A percentile compares a stretch with the other conserved stretches of the same genome.
phyloP scores from a whole-genome alignment of 192 early-diverging fungal species.

The Podila minutissima region DNA sequence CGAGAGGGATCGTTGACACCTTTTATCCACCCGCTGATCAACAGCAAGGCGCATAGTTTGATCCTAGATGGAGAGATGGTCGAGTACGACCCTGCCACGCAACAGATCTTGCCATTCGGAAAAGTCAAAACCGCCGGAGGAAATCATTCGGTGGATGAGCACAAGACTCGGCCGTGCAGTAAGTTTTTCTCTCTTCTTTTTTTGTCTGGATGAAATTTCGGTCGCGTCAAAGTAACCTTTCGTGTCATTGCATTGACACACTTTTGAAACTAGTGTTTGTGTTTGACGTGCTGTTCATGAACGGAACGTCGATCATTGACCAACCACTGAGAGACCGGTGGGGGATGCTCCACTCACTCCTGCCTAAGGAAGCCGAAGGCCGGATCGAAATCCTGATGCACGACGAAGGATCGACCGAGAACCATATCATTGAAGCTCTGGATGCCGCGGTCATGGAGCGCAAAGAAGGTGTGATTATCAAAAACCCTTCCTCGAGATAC shows the following conservation, averaged over 20 bases:
- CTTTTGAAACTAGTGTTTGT: constrained; percentile 65
- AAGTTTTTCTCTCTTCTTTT: constrained; percentile 19
- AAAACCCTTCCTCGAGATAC: constrained; percentile 72
- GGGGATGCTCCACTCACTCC: constrained; percentile 56
- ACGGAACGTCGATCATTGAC: constrained; percentile 68
- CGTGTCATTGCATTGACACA: not conserved
- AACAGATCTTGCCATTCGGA: constrained; percentile 74
- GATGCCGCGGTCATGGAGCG: constrained; percentile 65
- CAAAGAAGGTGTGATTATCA: constrained; percentile 74
- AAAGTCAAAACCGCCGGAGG: constrained; percentile 75
- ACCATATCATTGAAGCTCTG: constrained; percentile 69
- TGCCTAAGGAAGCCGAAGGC: constrained; percentile 60
- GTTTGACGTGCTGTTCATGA: constrained; percentile 80
- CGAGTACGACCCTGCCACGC: constrained; percentile 71
- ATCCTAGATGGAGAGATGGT: constrained; percentile 89
- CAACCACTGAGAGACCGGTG: constrained; percentile 65
- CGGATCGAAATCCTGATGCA: constrained; percentile 67
- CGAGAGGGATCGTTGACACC: constrained; percentile 65
- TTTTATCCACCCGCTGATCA: constrained; percentile 63
- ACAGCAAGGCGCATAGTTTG: constrained; percentile 60
- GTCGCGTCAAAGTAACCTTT: not conserved
- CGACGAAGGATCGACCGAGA: constrained; percentile 56
- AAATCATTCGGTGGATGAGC: constrained; percentile 44
- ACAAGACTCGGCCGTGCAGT: constrained; percentile 59
- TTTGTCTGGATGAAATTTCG: not conserved